phyloP scores from a whole-genome alignment of 768 basidiomycete species.

The Suillus subalutaceus region DNA sequence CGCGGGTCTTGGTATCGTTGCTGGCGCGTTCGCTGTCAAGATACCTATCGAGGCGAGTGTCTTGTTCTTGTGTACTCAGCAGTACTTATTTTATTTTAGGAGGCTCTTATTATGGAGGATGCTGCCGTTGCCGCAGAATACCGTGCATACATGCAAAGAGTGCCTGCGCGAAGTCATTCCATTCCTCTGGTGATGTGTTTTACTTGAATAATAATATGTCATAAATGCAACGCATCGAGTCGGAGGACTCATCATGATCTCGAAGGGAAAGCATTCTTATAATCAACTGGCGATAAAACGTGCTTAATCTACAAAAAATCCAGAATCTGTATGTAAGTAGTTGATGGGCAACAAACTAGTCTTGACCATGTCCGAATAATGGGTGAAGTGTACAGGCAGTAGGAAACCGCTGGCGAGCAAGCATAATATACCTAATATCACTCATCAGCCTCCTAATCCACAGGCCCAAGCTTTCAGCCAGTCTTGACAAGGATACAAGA shows the following conservation, averaged over 20 bases:
- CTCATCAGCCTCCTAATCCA: no score
- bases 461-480: no score
- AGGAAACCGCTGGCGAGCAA: background rate
- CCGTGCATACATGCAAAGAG: slow-evolving; percentile 31
- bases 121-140: slow-evolving; percentile 30
- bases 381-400: background rate
- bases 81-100: slow-evolving; percentile 22
- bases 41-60: slow-evolving; percentile 37
- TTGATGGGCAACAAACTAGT: background rate
- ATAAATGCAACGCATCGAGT: background rate
- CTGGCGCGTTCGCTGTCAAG: slow-evolving; percentile 32
- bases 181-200: slow-evolving; percentile 27
- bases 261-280: background rate
- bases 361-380: background rate
- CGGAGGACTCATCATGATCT: background rate
- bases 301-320: background rate
- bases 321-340: background rate
- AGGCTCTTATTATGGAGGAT: slow-evolving; percentile 31
- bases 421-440: no score
- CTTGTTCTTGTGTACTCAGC: background rate
- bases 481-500: no score
- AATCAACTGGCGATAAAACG: background rate
- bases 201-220: background rate
- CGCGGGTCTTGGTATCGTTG: slow-evolving; percentile 25
- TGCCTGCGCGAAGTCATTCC: slow-evolving; percentile 35